Conservation (phyloP, 2,329 filamentous ascomycete genomes). For the Trematosphaeria pertusa region DNA sequence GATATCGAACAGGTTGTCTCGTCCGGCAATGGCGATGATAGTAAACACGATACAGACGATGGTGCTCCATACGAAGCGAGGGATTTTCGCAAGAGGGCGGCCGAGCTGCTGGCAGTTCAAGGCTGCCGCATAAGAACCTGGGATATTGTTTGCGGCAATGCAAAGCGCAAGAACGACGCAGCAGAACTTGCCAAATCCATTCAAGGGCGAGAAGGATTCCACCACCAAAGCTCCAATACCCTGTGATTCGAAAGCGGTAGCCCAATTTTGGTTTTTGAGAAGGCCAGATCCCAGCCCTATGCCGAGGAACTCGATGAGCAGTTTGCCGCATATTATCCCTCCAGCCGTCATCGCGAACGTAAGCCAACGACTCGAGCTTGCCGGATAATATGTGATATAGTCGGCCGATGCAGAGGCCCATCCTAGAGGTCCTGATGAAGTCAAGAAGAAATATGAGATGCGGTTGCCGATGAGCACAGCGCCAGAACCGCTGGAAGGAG, state of each 20-base stretch:
- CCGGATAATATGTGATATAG: conserved; percentile 70
- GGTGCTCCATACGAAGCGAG: conserved; percentile 71
- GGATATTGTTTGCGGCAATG: conserved; percentile 74
- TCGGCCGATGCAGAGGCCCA: conserved; percentile 68
- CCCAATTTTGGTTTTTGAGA: conserved; percentile 58
- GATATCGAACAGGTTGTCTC: conserved; percentile 63
- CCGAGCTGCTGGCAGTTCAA: conserved; percentile 71
- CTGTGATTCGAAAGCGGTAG: conserved; percentile 61
- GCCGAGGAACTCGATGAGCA: conserved; percentile 65
- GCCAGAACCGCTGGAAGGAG: conserved; percentile 56
- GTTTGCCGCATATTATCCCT: conserved; percentile 63
- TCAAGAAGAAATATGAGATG: conserved; percentile 73
- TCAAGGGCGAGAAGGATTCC: conserved; percentile 64
- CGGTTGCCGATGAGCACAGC: conserved; percentile 61
- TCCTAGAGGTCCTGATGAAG: conserved; percentile 66
- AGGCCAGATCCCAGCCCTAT: conserved; percentile 68
- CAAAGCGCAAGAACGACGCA: conserved; percentile 69
- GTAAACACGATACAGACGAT: conserved; percentile 58
- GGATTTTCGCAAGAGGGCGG: conserved; percentile 64
- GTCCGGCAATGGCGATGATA: conserved; percentile 71
- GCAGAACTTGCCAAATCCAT: conserved; percentile 75
- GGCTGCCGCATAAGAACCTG: conserved; percentile 70
- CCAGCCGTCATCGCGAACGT: conserved; percentile 62
- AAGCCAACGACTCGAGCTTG: conserved; percentile 56
- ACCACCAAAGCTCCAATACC: conserved; percentile 67